Evolutionary conservation across 2,329 filamentous ascomycete species (phyloP), one percentile per base, ranked within the genome.

Genomic region (Cadophora sp.): DNA sequence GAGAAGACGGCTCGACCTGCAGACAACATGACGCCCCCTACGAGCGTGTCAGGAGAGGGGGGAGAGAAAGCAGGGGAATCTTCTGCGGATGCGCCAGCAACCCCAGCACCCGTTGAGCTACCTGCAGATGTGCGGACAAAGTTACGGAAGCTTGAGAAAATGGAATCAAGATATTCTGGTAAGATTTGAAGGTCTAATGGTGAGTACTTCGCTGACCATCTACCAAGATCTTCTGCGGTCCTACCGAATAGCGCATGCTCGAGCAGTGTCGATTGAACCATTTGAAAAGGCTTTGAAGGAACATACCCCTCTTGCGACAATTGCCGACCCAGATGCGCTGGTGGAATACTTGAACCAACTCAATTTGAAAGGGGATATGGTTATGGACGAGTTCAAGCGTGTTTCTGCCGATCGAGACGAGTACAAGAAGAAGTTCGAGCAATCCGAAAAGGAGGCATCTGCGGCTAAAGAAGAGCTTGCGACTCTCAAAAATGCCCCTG

Each of bases 251-350:
- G 96, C 96, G 20, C 95, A 99, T 81, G 88, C 92, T 66, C 89
- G 94, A 61, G 93, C 94, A 50, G 88, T 91, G 14, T 88, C 91
- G 2, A 96, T 98, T 75, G 96, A 98, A 76, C 91, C 93, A 0
- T 99, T 99, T 78, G 96, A 99, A 80, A 90, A 92, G 64, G 90
- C 91, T 0, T 84, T 99, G 8, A 92, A 93, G 73, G 96, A 99
- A 77, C 92, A 97, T 74, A 99, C 96, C 0, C 95, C 96, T 2
- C 82, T 98, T 43, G 92, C 92, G 4, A 95, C 93, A 18, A 97
- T 99, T 73, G 85, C 84, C 72, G 96, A 99, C 67, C 93, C 95
- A 0, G 87, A 88, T 62, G 91, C 94, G 1, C 83, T 99, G 41
- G 87, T 94, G 7, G 95, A 98, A 79, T 99, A 97, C 75, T 84